Percentiles rank a stretch among this genome's conserved stretches.
Conservation (phyloP, 306 rosid genomes). For the Dalbergia cultrata region DNA sequence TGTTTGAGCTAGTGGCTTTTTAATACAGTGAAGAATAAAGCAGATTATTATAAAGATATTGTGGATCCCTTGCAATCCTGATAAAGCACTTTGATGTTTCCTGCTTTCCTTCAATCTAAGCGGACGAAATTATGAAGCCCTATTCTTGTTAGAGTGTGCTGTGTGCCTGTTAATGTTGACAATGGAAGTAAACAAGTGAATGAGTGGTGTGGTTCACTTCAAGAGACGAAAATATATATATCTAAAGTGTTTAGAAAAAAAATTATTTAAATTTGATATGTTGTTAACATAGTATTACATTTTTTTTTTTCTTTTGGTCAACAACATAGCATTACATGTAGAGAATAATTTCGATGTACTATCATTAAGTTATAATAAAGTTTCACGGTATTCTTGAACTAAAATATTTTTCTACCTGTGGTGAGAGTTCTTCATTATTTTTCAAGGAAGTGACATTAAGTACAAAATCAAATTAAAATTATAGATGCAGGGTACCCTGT, state of each 20-base stretch:
- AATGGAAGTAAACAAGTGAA: conserved; percentile 11
- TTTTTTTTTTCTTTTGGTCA: too few relatives aligned
- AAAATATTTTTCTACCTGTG: too few relatives aligned
- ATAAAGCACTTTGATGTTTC: background rate
- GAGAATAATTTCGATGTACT: too few relatives aligned
- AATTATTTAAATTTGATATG: background rate
- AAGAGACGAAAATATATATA: too few relatives aligned
- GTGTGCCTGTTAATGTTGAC: background rate
- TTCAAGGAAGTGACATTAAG: too few relatives aligned
- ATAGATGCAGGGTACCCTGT: background rate
- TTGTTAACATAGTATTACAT: background rate
- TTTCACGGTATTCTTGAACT: too few relatives aligned
- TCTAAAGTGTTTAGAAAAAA: background rate
- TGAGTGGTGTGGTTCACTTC: conserved; percentile 1
- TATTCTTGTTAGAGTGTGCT: background rate
- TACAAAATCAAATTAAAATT: too few relatives aligned
- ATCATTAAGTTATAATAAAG: too few relatives aligned
- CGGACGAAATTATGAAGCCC: background rate
- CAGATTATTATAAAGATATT: background rate
- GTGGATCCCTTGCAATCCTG: background rate
- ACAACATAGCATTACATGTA: too few relatives aligned
- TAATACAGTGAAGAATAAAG: background rate
- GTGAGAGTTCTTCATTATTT: too few relatives aligned
- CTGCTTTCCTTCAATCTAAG: background rate
- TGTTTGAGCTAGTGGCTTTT: background rate